Evolutionary conservation across 83 land plant genomes (phyloP).

Genomic region (Thuja plicata): DNA sequence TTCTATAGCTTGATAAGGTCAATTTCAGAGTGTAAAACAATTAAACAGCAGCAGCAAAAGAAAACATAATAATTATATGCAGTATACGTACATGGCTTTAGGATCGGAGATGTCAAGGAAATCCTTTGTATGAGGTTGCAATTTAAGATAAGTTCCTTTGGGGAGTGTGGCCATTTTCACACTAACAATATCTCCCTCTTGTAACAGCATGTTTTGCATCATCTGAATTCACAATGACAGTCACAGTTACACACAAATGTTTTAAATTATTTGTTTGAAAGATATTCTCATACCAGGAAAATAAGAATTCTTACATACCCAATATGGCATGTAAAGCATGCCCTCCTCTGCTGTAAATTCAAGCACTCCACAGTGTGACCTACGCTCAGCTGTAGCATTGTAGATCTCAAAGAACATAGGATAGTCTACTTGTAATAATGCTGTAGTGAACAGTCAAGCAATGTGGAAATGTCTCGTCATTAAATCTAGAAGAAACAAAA

Average conservation of each 20-base stretch:
- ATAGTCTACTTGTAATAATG: constrained; percentile 91
- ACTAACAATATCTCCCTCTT: constrained; percentile 52
- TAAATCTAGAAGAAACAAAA: neutral
- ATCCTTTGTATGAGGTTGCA: constrained; percentile 61
- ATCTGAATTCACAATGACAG: constrained; percentile 23
- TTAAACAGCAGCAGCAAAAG: neutral
- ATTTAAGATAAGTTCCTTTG: constrained; percentile 49
- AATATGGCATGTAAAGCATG: constrained; percentile 98
- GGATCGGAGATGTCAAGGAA: constrained; percentile 58
- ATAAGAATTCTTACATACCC: constrained; percentile 52
- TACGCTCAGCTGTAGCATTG: constrained; percentile 69
- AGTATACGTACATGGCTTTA: constrained; percentile 47
- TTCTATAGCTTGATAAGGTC: neutral
- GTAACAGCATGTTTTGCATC: constrained; percentile 54
- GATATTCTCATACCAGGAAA: neutral
- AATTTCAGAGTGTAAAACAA: neutral
- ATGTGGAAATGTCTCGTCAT: neutral
- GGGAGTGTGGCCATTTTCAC: constrained; percentile 56
- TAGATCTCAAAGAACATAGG: constrained; percentile 97
- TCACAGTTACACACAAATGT: neutral
- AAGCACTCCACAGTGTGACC: constrained; percentile 95
- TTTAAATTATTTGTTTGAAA: neutral
- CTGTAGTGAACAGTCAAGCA: constrained; percentile 26
- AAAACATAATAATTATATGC: neutral
- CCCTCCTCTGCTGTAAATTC: constrained; percentile 99